Conservation (phyloP, 352 stramenopile species). For the Thraustochytrium striatum region DNA sequence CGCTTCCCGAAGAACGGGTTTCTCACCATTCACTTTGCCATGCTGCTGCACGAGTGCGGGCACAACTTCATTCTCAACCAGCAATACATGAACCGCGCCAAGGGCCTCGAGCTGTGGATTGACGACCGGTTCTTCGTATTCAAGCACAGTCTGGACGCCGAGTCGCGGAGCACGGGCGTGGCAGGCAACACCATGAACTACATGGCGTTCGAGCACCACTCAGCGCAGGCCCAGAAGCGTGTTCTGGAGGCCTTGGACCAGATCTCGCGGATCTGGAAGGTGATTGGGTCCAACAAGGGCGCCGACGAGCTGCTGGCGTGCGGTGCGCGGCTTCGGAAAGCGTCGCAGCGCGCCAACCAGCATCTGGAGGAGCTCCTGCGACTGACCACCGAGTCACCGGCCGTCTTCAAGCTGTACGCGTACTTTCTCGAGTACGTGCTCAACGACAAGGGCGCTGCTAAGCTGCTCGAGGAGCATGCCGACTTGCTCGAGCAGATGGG, state of each 20-base stretch:
- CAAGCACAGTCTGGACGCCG: not conserved
- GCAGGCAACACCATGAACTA: slow-evolving; percentile 22
- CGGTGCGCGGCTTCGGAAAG: not conserved
- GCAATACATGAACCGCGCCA: slow-evolving; percentile 7
- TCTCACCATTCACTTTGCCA: slow-evolving; percentile 1
- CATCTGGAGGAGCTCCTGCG: slow-evolving; percentile 41
- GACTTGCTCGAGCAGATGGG: not conserved
- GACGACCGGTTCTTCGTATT: slow-evolving; percentile 35
- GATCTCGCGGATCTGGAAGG: not conserved
- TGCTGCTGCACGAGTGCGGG: slow-evolving; percentile 12
- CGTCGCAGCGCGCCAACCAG: not conserved
- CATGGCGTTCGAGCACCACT: slow-evolving; percentile 40
- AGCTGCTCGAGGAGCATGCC: slow-evolving; percentile 3
- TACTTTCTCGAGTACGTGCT: slow-evolving; percentile 29
- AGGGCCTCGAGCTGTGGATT: slow-evolving; percentile 6
- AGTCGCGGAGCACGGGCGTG: slow-evolving; percentile 12
- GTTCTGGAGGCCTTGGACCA: slow-evolving; percentile 14
- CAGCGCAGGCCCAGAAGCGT: slow-evolving; percentile 3
- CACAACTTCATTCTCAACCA: slow-evolving; percentile 12
- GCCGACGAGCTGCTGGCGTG: not conserved
- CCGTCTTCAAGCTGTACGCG: slow-evolving; percentile 16
- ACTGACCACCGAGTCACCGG: slow-evolving; percentile 3
- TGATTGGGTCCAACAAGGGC: not conserved
- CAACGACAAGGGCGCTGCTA: slow-evolving; percentile 18
- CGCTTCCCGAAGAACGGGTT: slow-evolving; percentile 6